A percentile compares a stretch with the other conserved stretches of the same genome.
phyloP scores from a whole-genome alignment of 371 early-diverging fungal genomes.

The Zychaea mexicana region DNA sequence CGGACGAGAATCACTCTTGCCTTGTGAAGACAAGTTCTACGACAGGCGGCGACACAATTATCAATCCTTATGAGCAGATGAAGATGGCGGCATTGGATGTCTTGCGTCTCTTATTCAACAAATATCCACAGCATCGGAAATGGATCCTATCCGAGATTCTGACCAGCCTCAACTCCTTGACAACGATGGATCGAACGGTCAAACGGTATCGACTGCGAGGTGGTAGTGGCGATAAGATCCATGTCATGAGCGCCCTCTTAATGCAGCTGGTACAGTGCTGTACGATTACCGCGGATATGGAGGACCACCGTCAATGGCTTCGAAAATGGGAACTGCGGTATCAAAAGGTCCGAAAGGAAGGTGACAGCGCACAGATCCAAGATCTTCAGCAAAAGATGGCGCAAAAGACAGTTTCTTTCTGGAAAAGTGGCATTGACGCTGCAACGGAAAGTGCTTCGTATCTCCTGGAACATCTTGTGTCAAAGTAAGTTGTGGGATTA shows the following conservation, averaged over 20 bases:
- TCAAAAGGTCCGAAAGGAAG: conserved; percentile 33
- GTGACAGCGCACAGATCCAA: conserved; percentile 23
- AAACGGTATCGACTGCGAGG: conserved; percentile 63
- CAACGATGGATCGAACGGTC: conserved; percentile 46
- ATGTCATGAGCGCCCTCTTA: conserved; percentile 79
- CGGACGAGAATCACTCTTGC: conserved; percentile 19
- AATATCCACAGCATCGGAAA: conserved; percentile 63
- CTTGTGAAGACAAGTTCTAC: conserved; percentile 1
- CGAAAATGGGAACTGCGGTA: conserved; percentile 32
- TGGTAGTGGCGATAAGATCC: conserved; percentile 73
- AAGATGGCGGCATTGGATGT: conserved; percentile 50
- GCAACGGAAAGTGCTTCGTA: conserved; percentile 64
- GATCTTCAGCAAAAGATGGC: conserved; percentile 22
- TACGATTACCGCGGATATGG: conserved; percentile 33
- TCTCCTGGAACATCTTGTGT: conserved; percentile 67
- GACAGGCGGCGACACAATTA: conserved; percentile 17
- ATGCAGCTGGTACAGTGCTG: conserved; percentile 81
- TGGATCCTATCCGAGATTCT: conserved; percentile 89
- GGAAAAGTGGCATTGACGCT: conserved; percentile 52
- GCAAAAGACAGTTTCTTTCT: conserved; percentile 22
- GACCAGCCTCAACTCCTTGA: conserved; percentile 67
- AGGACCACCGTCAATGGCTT: conserved; percentile 28
- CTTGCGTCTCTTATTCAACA: conserved; percentile 62
- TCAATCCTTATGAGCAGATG: conserved; percentile 50
- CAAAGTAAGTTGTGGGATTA: conserved; percentile 35